These are phyloP conservation scores for Fomitopsis serialis DNA, from an alignment of 768 basidiomycete species.

Conservation along the genomic window DNA sequence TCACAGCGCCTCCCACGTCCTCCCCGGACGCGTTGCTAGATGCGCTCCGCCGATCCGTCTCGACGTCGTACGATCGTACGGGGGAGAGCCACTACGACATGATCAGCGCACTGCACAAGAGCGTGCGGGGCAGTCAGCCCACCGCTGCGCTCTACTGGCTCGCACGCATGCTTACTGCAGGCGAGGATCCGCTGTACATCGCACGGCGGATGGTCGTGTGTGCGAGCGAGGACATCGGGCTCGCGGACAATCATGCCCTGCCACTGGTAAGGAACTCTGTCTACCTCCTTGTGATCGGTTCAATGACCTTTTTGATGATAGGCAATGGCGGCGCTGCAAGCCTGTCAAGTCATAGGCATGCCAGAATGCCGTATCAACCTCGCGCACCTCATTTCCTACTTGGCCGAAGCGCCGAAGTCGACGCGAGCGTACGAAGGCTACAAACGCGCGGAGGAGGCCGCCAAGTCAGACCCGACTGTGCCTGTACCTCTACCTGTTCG, in stretches of 20 bases:
- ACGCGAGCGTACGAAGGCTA: slow-evolving; percentile 79
- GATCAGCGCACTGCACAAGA: slow-evolving; percentile 83
- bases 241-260: slow-evolving; percentile 73
- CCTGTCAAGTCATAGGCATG: slow-evolving; percentile 73
- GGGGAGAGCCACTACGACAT: slow-evolving; percentile 78
- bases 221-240: slow-evolving; percentile 82
- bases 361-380: slow-evolving; percentile 77
- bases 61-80: slow-evolving; percentile 65
- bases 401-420: slow-evolving; percentile 80
- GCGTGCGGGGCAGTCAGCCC: slow-evolving; percentile 70
- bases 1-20: slow-evolving; percentile 37
- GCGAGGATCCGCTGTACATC: slow-evolving; percentile 78
- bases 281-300: not conserved
- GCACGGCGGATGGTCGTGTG: slow-evolving; percentile 71
- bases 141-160: slow-evolving; percentile 86
- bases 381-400: slow-evolving; percentile 71
- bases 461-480: slow-evolving; percentile 42
- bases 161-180: slow-evolving; percentile 74
- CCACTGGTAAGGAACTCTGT: slow-evolving; percentile 48
- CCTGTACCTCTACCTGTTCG: slow-evolving; percentile 70
- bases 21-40: slow-evolving; percentile 47
- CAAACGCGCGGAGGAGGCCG: slow-evolving; percentile 58
- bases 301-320: slow-evolving; percentile 19
- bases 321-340: slow-evolving; percentile 59
- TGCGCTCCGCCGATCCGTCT: slow-evolving; percentile 56